Conservation (phyloP, 140 eudicot genomes). For the Bidens hawaiensis region DNA sequence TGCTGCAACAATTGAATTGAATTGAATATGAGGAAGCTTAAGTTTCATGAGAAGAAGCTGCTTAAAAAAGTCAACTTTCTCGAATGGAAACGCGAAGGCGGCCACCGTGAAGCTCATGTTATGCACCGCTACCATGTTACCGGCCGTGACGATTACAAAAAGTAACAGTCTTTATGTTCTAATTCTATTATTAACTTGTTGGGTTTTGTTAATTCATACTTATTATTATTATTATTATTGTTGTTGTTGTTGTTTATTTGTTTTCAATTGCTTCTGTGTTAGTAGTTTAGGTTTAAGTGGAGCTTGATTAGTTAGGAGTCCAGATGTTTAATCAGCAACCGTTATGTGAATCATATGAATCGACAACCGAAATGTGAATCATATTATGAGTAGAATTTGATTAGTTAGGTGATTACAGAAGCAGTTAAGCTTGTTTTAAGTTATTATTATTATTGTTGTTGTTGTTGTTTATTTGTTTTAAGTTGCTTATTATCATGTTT, state of each 20-base stretch:
- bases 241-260: background rate
- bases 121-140: conserved; percentile 87
- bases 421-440: too few relatives aligned
- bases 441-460: background rate
- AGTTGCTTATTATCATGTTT: too few relatives aligned
- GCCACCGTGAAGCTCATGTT: conserved; percentile 84
- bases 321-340: too few relatives aligned
- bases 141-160: conserved; percentile 89
- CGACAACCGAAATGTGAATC: too few relatives aligned
- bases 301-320: too few relatives aligned
- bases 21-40: conserved; percentile 74
- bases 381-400: too few relatives aligned
- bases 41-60: conserved; percentile 81
- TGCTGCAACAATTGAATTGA: too few relatives aligned
- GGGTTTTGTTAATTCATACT: background rate
- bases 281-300: too few relatives aligned
- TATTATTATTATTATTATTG: background rate
- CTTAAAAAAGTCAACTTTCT: conserved; percentile 69
- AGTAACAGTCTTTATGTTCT: conserved; percentile 31
- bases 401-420: too few relatives aligned
- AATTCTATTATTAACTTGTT: background rate
- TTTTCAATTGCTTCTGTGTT: too few relatives aligned
- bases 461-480: background rate
- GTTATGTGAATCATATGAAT: too few relatives aligned
- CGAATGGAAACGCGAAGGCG: conserved; percentile 97